A percentile compares a stretch with the other conserved stretches of the same genome.
Evolutionary conservation across 2,329 filamentous ascomycete genomes (phyloP).

Genomic region (Cercospora zeina): DNA sequence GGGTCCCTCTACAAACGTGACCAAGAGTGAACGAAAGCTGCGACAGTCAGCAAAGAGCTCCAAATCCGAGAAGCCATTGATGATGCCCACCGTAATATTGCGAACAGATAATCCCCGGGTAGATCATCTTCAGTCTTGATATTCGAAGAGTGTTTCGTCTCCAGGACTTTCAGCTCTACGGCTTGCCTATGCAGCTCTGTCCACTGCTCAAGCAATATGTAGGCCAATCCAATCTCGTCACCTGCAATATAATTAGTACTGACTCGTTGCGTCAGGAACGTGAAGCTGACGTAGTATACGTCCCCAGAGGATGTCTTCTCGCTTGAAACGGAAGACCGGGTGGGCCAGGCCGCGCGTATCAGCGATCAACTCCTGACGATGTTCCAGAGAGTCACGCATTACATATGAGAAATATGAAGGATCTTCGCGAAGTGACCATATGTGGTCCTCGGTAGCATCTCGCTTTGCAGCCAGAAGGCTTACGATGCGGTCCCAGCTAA

Average conservation of each 20-base stretch:
- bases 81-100: background rate
- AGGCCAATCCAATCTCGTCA: background rate
- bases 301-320: conserved; percentile 15
- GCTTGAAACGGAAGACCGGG: conserved; percentile 1
- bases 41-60: background rate
- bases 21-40: background rate
- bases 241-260: background rate
- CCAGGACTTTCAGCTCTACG: background rate
- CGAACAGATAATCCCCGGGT: background rate
- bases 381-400: conserved; percentile 13
- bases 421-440: conserved; percentile 23
- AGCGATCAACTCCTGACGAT: conserved; percentile 13
- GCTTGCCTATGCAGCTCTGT: background rate
- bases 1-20: background rate
- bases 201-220: background rate
- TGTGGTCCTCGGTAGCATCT: conserved; percentile 14
- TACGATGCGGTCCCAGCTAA: conserved; percentile 16
- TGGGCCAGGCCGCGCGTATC: conserved; percentile 10
- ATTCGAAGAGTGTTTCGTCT: background rate
- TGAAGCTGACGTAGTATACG: background rate
- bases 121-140: background rate
- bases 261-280: too few relatives aligned
- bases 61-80: background rate
- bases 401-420: conserved; percentile 18
- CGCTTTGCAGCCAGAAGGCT: conserved; percentile 16